A percentile compares a stretch with the other conserved stretches of the same genome.
Evolutionary conservation across 169 alveolate genomes (phyloP).

Genomic region (Amoebophrya sp.): DNA sequence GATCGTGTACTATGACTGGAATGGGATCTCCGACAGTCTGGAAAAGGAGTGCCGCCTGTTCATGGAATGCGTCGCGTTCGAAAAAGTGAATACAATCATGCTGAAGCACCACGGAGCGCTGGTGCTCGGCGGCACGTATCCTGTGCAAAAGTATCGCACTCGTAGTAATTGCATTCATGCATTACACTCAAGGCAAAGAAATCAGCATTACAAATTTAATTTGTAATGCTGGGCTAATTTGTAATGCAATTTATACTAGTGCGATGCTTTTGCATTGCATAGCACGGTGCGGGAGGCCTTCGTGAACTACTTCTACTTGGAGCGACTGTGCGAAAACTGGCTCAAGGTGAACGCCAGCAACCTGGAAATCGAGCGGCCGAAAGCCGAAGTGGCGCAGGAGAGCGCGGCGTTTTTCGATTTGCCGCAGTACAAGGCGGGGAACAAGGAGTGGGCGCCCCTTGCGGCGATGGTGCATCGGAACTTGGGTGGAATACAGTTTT

Average conservation of each 20-base stretch:
- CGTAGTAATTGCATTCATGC: no score
- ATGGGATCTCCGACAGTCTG: neutral
- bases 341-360: neutral
- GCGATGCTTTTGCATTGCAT: no score
- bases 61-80: neutral
- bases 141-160: no score
- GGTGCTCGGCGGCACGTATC: constrained; percentile 7
- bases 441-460: neutral
- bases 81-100: neutral
- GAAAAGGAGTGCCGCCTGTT: neutral
- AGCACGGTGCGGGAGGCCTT: neutral
- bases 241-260: no score
- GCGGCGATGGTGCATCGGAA: no score
- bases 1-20: neutral
- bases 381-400: neutral
- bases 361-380: neutral
- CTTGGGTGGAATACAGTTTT: no score
- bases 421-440: neutral
- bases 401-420: neutral
- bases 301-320: neutral
- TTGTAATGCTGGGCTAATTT: no score
- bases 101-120: neutral
- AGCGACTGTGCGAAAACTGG: neutral
- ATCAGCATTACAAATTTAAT: no score
- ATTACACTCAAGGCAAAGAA: no score